phyloP scores from a whole-genome alignment of 352 stramenopile species.

The Globisporangium radiosum region DNA sequence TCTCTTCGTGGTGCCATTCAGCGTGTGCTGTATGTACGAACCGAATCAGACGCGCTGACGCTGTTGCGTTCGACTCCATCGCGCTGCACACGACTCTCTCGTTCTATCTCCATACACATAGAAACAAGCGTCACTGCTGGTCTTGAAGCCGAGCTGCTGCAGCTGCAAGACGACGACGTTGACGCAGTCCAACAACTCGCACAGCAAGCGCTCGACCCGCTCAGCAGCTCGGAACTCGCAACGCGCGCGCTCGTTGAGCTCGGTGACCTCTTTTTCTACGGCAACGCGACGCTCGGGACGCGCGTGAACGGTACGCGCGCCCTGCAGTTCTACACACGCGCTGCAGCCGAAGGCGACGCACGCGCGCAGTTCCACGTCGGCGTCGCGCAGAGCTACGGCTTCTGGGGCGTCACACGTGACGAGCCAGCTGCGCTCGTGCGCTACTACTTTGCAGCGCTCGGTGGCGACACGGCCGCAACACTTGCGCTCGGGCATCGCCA shows the following conservation, averaged over 20 bases:
- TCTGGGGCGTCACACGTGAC: constrained; percentile 66
- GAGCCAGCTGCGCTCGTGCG: constrained; percentile 61
- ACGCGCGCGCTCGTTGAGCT: constrained; percentile 60
- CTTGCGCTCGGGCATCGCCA: constrained; percentile 82
- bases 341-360: constrained; percentile 45
- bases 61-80: no score
- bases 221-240: constrained; percentile 17
- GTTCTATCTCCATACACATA: not conserved
- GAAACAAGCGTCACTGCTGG: not conserved
- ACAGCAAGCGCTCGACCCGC: constrained; percentile 30
- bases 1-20: no score
- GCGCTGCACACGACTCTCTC: no score
- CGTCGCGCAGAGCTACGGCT: constrained; percentile 77
- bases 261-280: constrained; percentile 74
- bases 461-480: constrained; percentile 46
- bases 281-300: constrained; percentile 53
- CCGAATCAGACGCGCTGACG: no score
- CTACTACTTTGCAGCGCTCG: constrained; percentile 83
- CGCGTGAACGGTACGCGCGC: constrained; percentile 66
- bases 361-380: constrained; percentile 81
- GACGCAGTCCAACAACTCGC: constrained; percentile 29
- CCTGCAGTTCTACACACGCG: constrained; percentile 57
- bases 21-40: no score
- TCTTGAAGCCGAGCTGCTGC: not conserved
- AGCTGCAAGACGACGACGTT: not conserved